A percentile compares a stretch with the other conserved stretches of the same genome.
Conservation (phyloP, 495 filamentous ascomycete species). For the Massariosphaeria phaeospora region DNA sequence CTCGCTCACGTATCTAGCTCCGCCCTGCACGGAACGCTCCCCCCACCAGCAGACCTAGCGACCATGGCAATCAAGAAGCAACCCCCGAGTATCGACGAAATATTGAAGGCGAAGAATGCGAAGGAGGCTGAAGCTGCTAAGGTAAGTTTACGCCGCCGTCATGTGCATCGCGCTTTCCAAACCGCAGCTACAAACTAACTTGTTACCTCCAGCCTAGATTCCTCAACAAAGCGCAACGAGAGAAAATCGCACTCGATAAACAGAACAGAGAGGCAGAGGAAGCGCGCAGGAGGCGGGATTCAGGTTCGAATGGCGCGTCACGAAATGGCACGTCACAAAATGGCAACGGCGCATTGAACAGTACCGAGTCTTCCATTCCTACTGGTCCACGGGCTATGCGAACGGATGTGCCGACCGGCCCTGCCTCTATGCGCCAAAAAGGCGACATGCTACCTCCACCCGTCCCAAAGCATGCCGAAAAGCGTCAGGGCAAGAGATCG, state of each 20-base stretch:
- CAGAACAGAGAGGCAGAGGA: conserved; percentile 78
- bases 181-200: conserved; percentile 30
- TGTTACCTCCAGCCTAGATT: conserved; percentile 68
- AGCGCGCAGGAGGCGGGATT: conserved; percentile 50
- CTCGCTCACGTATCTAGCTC: too few relatives aligned
- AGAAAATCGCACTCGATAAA: conserved; percentile 80
- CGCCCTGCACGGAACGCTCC: too few relatives aligned
- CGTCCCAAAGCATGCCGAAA: conserved; percentile 45
- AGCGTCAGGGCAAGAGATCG: conserved; percentile 46
- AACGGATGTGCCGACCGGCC: conserved; percentile 49
- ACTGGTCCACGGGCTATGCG: conserved; percentile 79
- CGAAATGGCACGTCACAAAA: conserved; percentile 31
- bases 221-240: conserved; percentile 81
- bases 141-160: conserved; percentile 43
- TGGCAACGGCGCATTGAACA: conserved; percentile 18
- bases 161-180: conserved; percentile 21
- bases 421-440: conserved; percentile 49
- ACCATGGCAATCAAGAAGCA: conserved; percentile 38
- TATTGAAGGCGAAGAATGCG: conserved; percentile 71
- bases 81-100: conserved; percentile 72
- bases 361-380: conserved; percentile 46
- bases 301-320: conserved; percentile 40
- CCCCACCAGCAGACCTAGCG: too few relatives aligned
- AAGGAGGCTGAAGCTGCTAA: conserved; percentile 72
- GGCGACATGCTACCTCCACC: conserved; percentile 54